Base-by-base conservation (phyloP, 179 eudicot species). In the Actinidia arguta region DNA sequence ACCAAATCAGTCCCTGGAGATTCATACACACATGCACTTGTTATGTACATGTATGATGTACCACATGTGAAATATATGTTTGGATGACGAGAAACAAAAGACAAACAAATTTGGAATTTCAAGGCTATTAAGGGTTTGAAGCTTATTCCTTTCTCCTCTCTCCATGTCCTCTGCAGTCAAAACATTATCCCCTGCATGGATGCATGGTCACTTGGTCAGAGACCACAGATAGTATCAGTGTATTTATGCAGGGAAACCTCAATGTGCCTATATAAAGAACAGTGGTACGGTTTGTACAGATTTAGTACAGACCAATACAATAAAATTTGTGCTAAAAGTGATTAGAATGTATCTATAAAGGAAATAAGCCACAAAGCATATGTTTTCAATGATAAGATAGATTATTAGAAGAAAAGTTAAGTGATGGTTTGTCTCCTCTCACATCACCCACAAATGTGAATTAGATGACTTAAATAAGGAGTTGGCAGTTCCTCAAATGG, bases 231-330 rank as follows among this genome's bases (percentile, higher is more conserved):
- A 3, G 42, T 39, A 76, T 76, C 39, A 59, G 54, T 20, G 8
- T 1, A 54, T 0, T 10, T 22, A 18, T 71, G 36, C 18, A 72
- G 54, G 75, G 6, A 71, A 71, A 71, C 54, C 55, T 20, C 36
- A 51, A 52, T 74, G 16, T 52, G 25, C 24, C 62, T 56, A 39
- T 48, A 20, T 76, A 16, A 39, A 76, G 39, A 59, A 77, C 20
- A 59, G 39, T 58, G 80, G 80, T 77, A 77, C 70, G 50, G 55
- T 20, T 77, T 39, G 70, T 58, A 77, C 80, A 76, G 42, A 59
- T 42, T 44, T 12, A 14, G 69, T 46, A 77, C 47, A 39, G 42
- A 39, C 42, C 3, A 39, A 39, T 10, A 42, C n/a, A 66, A 76
- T 42, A 36, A n/a, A 3, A 2, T 44, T 58, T 59, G 13, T 75